Evolutionary conservation across 306 rosid genomes (phyloP).

Genomic region (Gastrolobium villosum): DNA sequence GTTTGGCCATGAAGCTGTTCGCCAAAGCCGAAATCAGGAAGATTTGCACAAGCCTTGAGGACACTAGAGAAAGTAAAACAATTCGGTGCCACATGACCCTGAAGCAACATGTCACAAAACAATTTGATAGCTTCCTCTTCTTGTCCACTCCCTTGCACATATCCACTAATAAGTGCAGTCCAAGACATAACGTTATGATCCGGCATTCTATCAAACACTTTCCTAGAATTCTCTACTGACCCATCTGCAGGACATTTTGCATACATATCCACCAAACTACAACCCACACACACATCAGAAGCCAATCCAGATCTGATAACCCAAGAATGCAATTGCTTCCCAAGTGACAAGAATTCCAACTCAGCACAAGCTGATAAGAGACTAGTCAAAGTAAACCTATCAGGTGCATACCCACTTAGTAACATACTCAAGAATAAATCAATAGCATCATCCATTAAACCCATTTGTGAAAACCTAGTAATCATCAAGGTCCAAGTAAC

Average conservation of each 20-base stretch:
- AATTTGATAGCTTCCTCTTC: constrained; percentile 59
- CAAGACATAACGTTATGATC: constrained; percentile 69
- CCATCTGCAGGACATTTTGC: constrained; percentile 60
- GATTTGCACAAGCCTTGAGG: constrained; percentile 69
- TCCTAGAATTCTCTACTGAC: constrained; percentile 52
- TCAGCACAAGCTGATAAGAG: constrained; percentile 59
- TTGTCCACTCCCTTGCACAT: constrained; percentile 52
- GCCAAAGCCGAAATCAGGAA: constrained; percentile 52
- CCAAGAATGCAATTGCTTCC: constrained; percentile 70
- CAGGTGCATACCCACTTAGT: constrained; percentile 52
- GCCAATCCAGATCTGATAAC: constrained; percentile 57
- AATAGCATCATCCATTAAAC: constrained; percentile 51
- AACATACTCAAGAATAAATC: constrained; percentile 58
- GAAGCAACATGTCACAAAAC: constrained; percentile 58
- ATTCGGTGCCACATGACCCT: constrained; percentile 60
- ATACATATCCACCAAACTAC: constrained; percentile 71
- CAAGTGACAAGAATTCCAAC: constrained; percentile 52
- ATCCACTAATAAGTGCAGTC: constrained; percentile 67
- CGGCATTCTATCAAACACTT: constrained; percentile 55
- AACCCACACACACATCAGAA: constrained; percentile 63
- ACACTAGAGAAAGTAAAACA: constrained; percentile 64
- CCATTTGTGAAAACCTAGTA: constrained; percentile 62
- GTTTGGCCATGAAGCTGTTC: constrained; percentile 60
- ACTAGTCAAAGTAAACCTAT: constrained; percentile 62
- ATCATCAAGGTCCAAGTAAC: constrained; percentile 78